phyloP scores from a whole-genome alignment of 192 early-diverging fungal genomes.

The Chytriomyces confervae region DNA sequence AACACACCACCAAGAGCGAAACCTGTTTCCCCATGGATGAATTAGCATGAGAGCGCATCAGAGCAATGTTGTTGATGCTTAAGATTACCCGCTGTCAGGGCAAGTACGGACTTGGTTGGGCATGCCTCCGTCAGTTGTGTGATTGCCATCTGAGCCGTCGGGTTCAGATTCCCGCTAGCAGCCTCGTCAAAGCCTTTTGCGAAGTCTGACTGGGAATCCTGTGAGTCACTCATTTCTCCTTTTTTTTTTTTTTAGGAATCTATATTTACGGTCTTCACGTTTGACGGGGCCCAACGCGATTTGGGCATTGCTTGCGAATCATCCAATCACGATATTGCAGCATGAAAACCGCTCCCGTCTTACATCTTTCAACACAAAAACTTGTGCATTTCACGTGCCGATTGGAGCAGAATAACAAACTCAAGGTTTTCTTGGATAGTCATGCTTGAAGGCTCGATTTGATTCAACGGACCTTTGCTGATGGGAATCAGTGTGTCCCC shows the following conservation, averaged over 20 bases:
- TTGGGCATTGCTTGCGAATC: too few relatives aligned
- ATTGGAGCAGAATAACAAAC: too few relatives aligned
- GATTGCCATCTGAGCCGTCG: slow-evolving; percentile 32
- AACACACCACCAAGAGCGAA: slow-evolving; percentile 90
- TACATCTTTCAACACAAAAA: too few relatives aligned
- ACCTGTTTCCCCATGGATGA: slow-evolving; percentile 51
- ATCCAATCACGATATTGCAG: too few relatives aligned
- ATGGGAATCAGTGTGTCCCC: background rate
- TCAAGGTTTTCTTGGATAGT: too few relatives aligned
- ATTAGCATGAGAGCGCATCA: slow-evolving; percentile 6
- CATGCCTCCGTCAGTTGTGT: slow-evolving; percentile 48
- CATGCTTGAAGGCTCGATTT: background rate
- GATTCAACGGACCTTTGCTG: background rate
- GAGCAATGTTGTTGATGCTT: background rate
- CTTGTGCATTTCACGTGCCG: too few relatives aligned
- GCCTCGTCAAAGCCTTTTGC: slow-evolving; percentile 24
- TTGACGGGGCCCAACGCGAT: too few relatives aligned
- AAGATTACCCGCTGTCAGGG: slow-evolving; percentile 36
- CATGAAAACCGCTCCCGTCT: too few relatives aligned
- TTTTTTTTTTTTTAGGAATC: too few relatives aligned
- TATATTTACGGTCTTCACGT: too few relatives aligned
- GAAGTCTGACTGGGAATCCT: slow-evolving; percentile 11
- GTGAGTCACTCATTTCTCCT: background rate
- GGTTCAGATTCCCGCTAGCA: slow-evolving; percentile 25
- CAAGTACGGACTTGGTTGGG: slow-evolving; percentile 46